Percentiles rank a stretch among this genome's conserved stretches.
phyloP scores from a whole-genome alignment of 148 eudicot genomes.

The Amaranthus palmeri region DNA sequence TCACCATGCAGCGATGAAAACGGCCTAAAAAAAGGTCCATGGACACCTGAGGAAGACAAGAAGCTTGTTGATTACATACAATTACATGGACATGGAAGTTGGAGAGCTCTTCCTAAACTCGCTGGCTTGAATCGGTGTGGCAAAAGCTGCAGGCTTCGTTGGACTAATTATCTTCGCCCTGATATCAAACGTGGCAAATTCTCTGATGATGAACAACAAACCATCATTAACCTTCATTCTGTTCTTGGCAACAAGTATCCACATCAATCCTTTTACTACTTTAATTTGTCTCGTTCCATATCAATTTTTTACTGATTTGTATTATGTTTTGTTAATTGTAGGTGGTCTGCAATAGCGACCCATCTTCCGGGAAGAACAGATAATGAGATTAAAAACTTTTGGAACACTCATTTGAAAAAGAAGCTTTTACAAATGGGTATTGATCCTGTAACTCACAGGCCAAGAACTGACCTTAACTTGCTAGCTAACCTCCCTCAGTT shows the following conservation, averaged over 20 bases:
- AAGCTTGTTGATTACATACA: conserved; percentile 42
- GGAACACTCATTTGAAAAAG: conserved; percentile 56
- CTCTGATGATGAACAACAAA: conserved; percentile 47
- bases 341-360: conserved; percentile 58
- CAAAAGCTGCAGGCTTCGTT: conserved; percentile 55
- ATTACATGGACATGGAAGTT: conserved; percentile 51
- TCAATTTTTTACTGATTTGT: too few relatives aligned
- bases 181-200: conserved; percentile 63
- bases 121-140: conserved; percentile 59
- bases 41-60: conserved; percentile 60
- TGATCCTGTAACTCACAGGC: conserved; percentile 56
- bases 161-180: conserved; percentile 62
- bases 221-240: conserved; percentile 54
- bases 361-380: conserved; percentile 57
- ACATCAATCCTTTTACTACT: too few relatives aligned
- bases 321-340: conserved; percentile 5
- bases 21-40: conserved; percentile 58
- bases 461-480: conserved; percentile 45
- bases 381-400: conserved; percentile 54
- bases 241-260: conserved; percentile 60
- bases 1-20: conserved; percentile 41
- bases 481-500: conserved; percentile 48
- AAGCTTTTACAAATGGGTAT: conserved; percentile 67
- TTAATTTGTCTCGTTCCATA: too few relatives aligned
- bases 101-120: conserved; percentile 59